Base-by-base conservation (phyloP, 2,329 filamentous ascomycete species). In the Coleophoma cylindrospora region DNA sequence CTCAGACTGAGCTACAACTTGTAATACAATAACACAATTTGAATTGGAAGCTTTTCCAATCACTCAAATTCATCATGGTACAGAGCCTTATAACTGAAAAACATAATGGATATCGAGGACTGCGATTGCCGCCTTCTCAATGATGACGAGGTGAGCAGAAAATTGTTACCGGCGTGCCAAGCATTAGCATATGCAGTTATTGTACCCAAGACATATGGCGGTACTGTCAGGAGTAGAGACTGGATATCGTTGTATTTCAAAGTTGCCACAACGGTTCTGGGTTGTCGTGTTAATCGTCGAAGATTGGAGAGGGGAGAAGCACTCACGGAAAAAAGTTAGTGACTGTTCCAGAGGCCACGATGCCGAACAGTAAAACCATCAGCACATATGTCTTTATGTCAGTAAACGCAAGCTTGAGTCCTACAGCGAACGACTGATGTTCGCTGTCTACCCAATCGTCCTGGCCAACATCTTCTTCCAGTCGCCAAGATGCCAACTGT, bases 131-230 rank as follows among this genome's bases (percentile, higher is more conserved):
- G 3, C 27, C 9, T 27, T 27, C 9, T 27, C 9, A 19, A 27
- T 27, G 6, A 27, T 27, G 9, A 8, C 27, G 27, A 27, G 27
- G 9, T 7, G 4, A 27, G 27, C 19, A 22, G 8, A 21, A 13
- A 5, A 8, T 7, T n/a, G 49, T 27, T 53, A 58, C 57, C 59
- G 14, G 86, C 84, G 64, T 89, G 84, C 74, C 80, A 83, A 4
- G 86, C 81, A 56, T 87, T 88, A 40, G 74, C 50, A 56, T 83
- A 81, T 1, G 83, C 80, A 0, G 78, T 80, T 40, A 87, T 74
- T 33, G 82, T 75, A 45, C 74, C 76, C 12, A 86, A 71, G 3
- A 84, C 76, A 62, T 86, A 87, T 1, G 83, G 83, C 0, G 85
- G 85, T 0, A 77, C 79, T 0, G 82, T 85, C 48, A 87, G 70